These are phyloP conservation scores for Pestalotiopsis sp. DNA, from an alignment of 2,329 filamentous ascomycete genomes.

Conservation along the genomic window DNA sequence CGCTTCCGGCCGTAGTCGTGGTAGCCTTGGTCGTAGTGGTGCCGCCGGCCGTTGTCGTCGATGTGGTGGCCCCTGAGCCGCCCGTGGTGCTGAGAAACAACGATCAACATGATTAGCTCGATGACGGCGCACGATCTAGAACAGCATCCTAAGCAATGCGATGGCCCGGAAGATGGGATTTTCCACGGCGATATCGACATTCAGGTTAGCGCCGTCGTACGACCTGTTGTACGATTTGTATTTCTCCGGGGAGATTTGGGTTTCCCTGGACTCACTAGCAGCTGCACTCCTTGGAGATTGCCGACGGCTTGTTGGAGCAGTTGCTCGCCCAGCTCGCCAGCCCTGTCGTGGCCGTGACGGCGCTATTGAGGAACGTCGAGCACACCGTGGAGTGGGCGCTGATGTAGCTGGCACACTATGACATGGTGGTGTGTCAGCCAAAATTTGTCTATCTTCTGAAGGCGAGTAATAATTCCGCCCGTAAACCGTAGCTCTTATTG, in stretches of 20 bases:
- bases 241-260: neutral
- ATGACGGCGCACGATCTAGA: too few species aligned
- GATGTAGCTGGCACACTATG: constrained; percentile 11
- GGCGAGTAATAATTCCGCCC: too few species aligned
- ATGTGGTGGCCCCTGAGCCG: neutral
- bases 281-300: constrained; percentile 10
- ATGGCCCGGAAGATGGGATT: too few species aligned
- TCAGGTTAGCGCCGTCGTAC: too few species aligned
- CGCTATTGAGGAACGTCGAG: neutral
- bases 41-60: constrained; percentile 8
- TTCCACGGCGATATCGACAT: too few species aligned
- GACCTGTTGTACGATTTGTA: too few species aligned
- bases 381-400: constrained; percentile 5
- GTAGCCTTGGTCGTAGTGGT: constrained; percentile 10
- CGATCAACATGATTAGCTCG: neutral
- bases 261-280: neutral
- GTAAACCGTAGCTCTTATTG: too few species aligned
- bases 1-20: constrained; percentile 3
- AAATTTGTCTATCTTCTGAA: too few species aligned
- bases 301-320: constrained; percentile 9
- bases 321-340: constrained; percentile 6
- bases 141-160: too few species aligned
- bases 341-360: constrained; percentile 5
- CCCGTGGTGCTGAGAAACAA: neutral
- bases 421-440: too few species aligned